Conservation (phyloP, 495 filamentous ascomycete genomes). For the Tuber aestivum region DNA sequence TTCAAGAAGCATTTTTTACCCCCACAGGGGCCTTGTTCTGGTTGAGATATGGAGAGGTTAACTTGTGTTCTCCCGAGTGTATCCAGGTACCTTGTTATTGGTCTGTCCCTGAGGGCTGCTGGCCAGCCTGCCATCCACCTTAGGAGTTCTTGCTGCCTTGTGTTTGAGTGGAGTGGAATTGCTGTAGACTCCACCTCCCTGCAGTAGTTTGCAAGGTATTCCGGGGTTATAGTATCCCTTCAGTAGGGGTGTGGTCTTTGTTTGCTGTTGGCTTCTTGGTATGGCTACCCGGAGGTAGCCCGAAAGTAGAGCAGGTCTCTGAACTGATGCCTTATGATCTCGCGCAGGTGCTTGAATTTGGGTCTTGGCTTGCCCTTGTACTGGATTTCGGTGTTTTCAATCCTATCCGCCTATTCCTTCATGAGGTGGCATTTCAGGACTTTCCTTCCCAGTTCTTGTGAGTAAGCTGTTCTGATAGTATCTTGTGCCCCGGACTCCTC, state of each 20-base stretch:
- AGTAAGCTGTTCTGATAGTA: no score
- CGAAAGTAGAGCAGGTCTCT: fast-evolving
- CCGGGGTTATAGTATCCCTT: not conserved
- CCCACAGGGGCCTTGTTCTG: no score
- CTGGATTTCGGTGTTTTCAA: no score
- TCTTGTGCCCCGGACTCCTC: no score
- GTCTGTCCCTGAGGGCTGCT: no score
- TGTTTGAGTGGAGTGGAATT: not conserved
- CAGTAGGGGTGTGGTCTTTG: not conserved
- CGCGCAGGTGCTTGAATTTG: not conserved
- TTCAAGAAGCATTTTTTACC: no score
- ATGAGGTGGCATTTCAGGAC: no score
- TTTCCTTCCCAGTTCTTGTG: no score
- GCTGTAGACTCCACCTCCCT: not conserved
- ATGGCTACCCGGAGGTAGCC: not conserved
- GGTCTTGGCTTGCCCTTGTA: not conserved
- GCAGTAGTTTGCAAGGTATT: not conserved
- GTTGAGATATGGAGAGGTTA: no score
- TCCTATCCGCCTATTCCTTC: no score
- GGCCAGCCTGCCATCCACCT: not conserved
- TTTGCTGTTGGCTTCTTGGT: not conserved
- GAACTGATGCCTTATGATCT: not conserved
- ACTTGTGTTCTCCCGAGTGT: no score
- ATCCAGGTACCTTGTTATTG: no score
- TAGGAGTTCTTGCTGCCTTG: not conserved